Percentiles rank a stretch among this genome's conserved stretches.
Evolutionary conservation across 2,329 filamentous ascomycete species (phyloP).

Genomic region (Aspergillus sp.): DNA sequence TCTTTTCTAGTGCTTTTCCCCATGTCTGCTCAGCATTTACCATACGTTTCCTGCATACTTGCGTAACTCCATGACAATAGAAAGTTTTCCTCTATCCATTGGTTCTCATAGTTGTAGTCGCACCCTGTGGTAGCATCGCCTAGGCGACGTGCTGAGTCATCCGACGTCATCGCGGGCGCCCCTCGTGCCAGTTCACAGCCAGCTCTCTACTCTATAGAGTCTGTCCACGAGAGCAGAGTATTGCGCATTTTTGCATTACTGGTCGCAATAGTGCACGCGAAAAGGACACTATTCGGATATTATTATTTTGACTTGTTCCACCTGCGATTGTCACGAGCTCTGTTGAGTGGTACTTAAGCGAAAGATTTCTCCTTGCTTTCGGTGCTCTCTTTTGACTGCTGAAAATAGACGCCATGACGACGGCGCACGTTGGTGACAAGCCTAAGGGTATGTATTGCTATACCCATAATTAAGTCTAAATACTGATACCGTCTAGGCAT

Average conservation of each 20-base stretch:
- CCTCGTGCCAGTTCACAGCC: background rate
- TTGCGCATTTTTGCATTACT: background rate
- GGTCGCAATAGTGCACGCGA: too few species aligned
- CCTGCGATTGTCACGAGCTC: background rate
- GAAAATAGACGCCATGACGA: conserved; percentile 14
- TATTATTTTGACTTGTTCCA: background rate
- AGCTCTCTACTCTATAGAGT: too few species aligned
- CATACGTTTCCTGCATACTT: too few species aligned
- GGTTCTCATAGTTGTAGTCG: background rate
- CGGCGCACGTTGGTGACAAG: conserved; percentile 28
- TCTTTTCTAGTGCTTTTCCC: too few species aligned
- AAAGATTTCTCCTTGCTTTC: background rate
- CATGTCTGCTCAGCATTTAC: too few species aligned
- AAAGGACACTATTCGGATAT: too few species aligned
- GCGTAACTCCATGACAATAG: too few species aligned
- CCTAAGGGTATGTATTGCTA: conserved; percentile 32
- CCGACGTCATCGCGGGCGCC: background rate
- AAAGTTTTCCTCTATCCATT: too few species aligned
- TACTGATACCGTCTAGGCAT: conserved; percentile 57
- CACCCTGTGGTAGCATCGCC: background rate
- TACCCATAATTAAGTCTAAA: background rate
- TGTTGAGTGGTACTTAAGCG: background rate
- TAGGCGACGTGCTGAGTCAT: background rate
- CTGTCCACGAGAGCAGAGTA: background rate
- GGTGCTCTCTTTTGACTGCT: background rate